Evolutionary conservation across 2,329 filamentous ascomycete species (phyloP), one percentile per base, ranked within the genome.

Genomic region (Phoma sp.): DNA sequence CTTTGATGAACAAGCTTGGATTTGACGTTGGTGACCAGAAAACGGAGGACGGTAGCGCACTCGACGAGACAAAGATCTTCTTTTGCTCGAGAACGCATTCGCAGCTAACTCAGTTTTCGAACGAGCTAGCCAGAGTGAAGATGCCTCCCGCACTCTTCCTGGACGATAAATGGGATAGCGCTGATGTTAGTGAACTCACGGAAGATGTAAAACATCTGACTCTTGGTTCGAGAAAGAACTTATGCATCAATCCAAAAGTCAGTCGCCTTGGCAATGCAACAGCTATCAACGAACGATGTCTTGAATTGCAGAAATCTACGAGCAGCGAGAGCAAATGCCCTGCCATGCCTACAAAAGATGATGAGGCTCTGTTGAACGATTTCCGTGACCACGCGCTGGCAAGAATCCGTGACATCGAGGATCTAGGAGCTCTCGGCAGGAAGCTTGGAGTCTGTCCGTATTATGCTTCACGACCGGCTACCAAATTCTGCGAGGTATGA

Each of bases 41-140:
- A 7, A 78, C 83, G 8, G 77, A 81, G 6, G 75, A 80, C n/a
- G 55, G 39, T 24, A 80, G 84, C 33, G 74, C 82, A 7, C 80
- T 85, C 12, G 85, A 91, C 50, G 86, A 89, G 61, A 80, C 89
- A 45, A 96, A 94, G 81, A 90, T 97, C 46, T 96, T 91, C 74
- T 96, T 94, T 76, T 95, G 92, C 51, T 97, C 93, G 7, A 85
- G 93, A 70, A 97, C 93, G 1, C 93, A 97, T 74, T 97, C 93
- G 2, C 93, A 97, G 69, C 78, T 97, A 13, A 89, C 89, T 1
- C 93, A 97, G 70, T 96, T 97, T 74, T 88, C 94, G 17, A 84
- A 87, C 37, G 93, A 97, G 73, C 78, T 97, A 44, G 85, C 88
- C 1, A 86, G 91, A 25, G 90, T 96, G n/a, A 78, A 78, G 0